These are phyloP conservation scores for Curvularia verruculosa DNA, from an alignment of 2,329 filamentous ascomycete genomes.

Conservation along the genomic window DNA sequence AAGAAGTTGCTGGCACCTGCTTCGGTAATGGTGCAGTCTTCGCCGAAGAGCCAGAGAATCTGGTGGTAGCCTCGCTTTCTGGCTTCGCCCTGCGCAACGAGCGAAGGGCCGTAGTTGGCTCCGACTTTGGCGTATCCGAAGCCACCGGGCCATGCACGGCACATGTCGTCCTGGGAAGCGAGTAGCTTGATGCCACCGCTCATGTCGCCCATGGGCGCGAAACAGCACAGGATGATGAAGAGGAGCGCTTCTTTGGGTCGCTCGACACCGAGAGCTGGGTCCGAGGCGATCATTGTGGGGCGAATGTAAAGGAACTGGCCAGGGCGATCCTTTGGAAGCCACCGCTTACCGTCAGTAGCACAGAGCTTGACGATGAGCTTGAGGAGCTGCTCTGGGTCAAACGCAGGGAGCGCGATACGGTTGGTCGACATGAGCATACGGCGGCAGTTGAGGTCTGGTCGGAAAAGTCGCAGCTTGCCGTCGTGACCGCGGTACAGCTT, in stretches of 20 bases:
- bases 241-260: constrained; percentile 82
- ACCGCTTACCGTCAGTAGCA: constrained; percentile 74
- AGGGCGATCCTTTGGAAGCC: constrained; percentile 73
- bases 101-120: constrained; percentile 87
- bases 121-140: constrained; percentile 93
- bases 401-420: constrained; percentile 76
- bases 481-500: constrained; percentile 75
- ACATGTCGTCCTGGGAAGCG: constrained; percentile 79
- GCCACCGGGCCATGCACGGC: constrained; percentile 90
- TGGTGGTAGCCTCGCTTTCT: constrained; percentile 77
- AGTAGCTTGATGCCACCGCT: constrained; percentile 67
- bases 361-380: constrained; percentile 75
- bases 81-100: constrained; percentile 80
- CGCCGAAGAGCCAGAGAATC: constrained; percentile 90
- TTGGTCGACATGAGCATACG: constrained; percentile 63
- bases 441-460: constrained; percentile 73
- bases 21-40: constrained; percentile 80
- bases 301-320: constrained; percentile 83
- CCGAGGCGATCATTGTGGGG: constrained; percentile 84
- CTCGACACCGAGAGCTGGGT: constrained; percentile 79
- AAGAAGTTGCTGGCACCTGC: constrained; percentile 94
- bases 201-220: constrained; percentile 52
- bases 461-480: constrained; percentile 76
- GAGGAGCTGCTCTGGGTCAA: constrained; percentile 73
- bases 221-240: constrained; percentile 71